Conservation (phyloP, 2,329 filamentous ascomycete species). For the Epichloe bromicola region DNA sequence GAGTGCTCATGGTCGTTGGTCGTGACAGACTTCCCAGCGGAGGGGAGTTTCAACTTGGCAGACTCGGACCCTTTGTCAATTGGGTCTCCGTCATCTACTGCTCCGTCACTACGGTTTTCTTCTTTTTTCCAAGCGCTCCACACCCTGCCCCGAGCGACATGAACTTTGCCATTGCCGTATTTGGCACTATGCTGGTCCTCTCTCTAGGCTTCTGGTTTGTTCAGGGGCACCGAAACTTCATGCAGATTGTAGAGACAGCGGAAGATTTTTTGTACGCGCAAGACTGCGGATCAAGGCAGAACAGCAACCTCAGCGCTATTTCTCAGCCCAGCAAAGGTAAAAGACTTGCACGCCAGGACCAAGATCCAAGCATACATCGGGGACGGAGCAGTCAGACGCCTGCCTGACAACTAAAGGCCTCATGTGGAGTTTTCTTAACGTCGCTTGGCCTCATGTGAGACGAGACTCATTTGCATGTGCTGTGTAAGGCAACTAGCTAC, state of each 20-base stretch:
- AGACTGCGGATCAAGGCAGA: not conserved
- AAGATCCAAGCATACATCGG: not conserved
- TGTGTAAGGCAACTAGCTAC: too few relatives aligned
- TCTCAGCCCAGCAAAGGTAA: not conserved
- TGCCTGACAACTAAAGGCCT: not conserved
- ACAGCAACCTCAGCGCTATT: not conserved
- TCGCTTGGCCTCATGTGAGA: not conserved
- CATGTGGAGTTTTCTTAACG: not conserved
- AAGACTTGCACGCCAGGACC: not conserved
- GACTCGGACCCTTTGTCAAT: constrained; percentile 29
- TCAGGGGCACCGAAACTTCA: constrained; percentile 24
- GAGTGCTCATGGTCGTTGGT: constrained; percentile 33
- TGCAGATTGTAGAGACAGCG: constrained; percentile 10
- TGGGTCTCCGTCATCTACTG: constrained; percentile 39
- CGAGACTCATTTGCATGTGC: too few relatives aligned
- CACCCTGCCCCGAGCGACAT: constrained; percentile 34
- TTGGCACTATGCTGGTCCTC: constrained; percentile 40
- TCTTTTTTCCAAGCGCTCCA: constrained; percentile 35
- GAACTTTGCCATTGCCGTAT: constrained; percentile 45
- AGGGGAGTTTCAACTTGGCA: constrained; percentile 29
- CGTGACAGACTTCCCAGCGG: constrained; percentile 37
- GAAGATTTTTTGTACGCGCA: constrained; percentile 9
- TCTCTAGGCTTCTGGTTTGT: constrained; percentile 37
- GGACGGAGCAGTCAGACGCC: not conserved
- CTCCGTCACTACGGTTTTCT: constrained; percentile 38